Base-by-base conservation (phyloP, 148 eudicot genomes). In the Linanthus parryae region DNA sequence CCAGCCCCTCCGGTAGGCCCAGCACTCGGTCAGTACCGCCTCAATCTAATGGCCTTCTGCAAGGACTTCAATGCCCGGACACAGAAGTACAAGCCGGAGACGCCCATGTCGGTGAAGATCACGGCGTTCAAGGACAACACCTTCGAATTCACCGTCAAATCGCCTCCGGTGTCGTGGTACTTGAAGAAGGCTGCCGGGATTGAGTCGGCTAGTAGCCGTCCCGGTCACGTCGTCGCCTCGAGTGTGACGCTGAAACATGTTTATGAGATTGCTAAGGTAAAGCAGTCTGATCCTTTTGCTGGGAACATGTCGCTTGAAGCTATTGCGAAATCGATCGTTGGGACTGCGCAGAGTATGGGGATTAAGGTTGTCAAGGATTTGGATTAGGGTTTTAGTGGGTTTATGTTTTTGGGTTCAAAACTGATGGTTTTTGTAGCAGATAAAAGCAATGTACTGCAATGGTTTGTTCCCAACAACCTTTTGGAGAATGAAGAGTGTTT, bases 21-120 rank as follows among this genome's bases (percentile, higher is more conserved):
- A 0, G 92, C 88, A 0, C 44, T 91, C 1, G 97, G 97, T 52
- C 95, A 91, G 39, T 77, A 84, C 70, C 46, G 81, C 24, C 72
- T 90, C 0, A 90, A 90, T 57, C 82, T 80, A 14, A 90, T 90
- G 97, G 85, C 95, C 7, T 90, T 90, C 43, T 81, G 89, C 81
- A 88, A 88, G 65, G 97, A 88, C 61, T 88, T 88, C 78, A 88
- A 88, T 14, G 97, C 95, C 0, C 65, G 86, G 1, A 90, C 97
- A 5, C 97, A 90, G 33, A 81, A 85, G 25, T 85, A 73, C 88
- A 90, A 90, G 54, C 64, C 95, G 0, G 95, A 83, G 0, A 76
- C 97, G 1, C 97, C 97, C 3, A 80, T 90, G 85, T 34, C 92
- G 1, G 95, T 86, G 12, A 74, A 66, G 4, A 75, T 90, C 12